Conservation (phyloP, 2,329 filamentous ascomycete genomes). For the Aphanocladium album region DNA sequence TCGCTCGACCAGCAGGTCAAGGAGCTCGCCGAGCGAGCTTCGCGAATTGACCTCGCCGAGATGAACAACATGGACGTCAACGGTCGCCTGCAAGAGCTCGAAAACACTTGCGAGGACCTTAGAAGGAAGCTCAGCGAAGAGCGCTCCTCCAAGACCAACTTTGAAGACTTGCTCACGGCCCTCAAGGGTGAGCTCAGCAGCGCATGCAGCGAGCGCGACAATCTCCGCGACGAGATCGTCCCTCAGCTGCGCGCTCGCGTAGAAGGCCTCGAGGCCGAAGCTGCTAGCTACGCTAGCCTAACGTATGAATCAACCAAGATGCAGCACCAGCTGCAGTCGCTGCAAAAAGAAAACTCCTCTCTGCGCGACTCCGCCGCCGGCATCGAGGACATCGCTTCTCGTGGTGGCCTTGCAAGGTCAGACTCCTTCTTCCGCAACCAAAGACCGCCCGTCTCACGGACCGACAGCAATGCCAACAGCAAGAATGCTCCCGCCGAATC, state of each 20-base stretch:
- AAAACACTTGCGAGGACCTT: constrained; percentile 74
- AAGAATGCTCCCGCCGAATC: constrained; percentile 50
- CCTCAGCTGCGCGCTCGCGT: constrained; percentile 72
- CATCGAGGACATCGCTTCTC: constrained; percentile 19
- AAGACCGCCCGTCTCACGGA: constrained; percentile 49
- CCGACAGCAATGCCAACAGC: constrained; percentile 37
- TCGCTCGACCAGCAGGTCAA: constrained; percentile 80
- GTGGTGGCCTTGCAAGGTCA: constrained; percentile 54
- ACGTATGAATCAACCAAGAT: constrained; percentile 78
- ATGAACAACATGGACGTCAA: constrained; percentile 52
- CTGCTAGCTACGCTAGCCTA: constrained; percentile 65
- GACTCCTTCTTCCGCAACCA: constrained; percentile 54
- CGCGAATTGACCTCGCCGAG: constrained; percentile 52
- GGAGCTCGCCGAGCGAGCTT: constrained; percentile 72
- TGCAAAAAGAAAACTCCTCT: constrained; percentile 63
- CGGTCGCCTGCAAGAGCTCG: constrained; percentile 69
- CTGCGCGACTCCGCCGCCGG: constrained; percentile 38
- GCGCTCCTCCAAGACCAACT: constrained; percentile 81
- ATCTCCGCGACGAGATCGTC: constrained; percentile 81
- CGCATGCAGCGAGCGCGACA: constrained; percentile 83
- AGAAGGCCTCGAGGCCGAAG: constrained; percentile 72
- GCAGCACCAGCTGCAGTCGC: constrained; percentile 74
- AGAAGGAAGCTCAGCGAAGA: constrained; percentile 80
- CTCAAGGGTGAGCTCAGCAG: constrained; percentile 78
- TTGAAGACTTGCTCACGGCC: constrained; percentile 83